Evolutionary conservation across 1,139 yeast species (phyloP), one percentile per base, ranked within the genome.

Genomic region (Yamadazyma triangularis): DNA sequence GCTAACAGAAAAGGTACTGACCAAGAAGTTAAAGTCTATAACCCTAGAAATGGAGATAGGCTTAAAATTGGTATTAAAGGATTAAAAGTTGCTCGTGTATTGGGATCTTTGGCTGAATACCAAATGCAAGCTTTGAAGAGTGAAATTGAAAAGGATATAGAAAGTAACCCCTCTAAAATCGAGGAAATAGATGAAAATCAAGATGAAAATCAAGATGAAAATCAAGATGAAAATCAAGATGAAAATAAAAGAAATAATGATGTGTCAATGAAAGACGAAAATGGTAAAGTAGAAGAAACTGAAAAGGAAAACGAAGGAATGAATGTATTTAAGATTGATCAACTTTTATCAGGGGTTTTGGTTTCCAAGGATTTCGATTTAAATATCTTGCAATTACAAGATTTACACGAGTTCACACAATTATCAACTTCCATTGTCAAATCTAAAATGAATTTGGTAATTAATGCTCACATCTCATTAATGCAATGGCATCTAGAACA

Each of bases 301-400:
- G 39, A 33, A 10, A n/a, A n/a, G n/a, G n/a, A n/a, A n/a, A n/a
- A n/a, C n/a, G n/a, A n/a, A n/a, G n/a, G n/a, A n/a, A n/a, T n/a
- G n/a, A n/a, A n/a, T n/a, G 36, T 38, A 5, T 47, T 59, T 33
- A 50, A 50, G 18, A 56, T 70, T 1, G 56, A 62, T 1, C 69
- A 72, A 28, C 60, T 78, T 9, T 60, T 91, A 12, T 76, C 88
- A n/a, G 98, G 97, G 13, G 89, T 91, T 11, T 61, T 91, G 27
- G 95, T 91, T 0, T 86, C 95, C 27, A 87, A 84, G 57, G 95
- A 89, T 59, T 91, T 91, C 54, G 94, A 87, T 47, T 64, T 91
- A 45, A 85, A 80, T 49, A 63, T 91, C 31, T 76, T 91, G 44
- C 85, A 88, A 35, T 74, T 87, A 12, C 83, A 80, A 37, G 98